These are phyloP conservation scores for Hortiboletus flavorubellus DNA, from an alignment of 768 basidiomycete genomes.

Conservation along the genomic window DNA sequence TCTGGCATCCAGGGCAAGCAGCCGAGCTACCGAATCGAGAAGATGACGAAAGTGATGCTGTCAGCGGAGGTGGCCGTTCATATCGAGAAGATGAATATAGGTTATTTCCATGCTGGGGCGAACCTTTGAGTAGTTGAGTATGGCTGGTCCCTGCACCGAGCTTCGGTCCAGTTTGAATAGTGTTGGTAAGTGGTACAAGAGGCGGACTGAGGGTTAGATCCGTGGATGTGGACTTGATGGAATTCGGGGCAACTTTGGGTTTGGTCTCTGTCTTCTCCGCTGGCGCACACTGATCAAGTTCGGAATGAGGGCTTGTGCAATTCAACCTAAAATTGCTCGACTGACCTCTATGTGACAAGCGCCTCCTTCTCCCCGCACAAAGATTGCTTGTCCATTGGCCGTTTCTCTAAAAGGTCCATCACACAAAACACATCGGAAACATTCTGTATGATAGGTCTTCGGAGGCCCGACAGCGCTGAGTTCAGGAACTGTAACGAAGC, in stretches of 20 bases:
- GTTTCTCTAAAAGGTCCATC: constrained; percentile 59
- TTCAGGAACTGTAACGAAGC: constrained; percentile 70
- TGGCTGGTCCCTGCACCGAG: background rate
- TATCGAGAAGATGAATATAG: constrained; percentile 31
- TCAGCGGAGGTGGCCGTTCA: constrained; percentile 21
- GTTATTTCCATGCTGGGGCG: constrained; percentile 10
- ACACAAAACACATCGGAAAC: constrained; percentile 73
- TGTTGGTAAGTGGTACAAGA: constrained; percentile 19
- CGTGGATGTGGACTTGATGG: constrained; percentile 9
- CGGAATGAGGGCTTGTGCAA: constrained; percentile 7
- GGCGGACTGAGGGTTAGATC: constrained; percentile 18
- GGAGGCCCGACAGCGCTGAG: constrained; percentile 38
- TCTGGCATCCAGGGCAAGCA: constrained; percentile 72
- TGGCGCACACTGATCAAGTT: constrained; percentile 40
- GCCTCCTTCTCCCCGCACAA: constrained; percentile 60
- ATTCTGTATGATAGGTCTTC: constrained; percentile 69
- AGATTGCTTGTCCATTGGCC: constrained; percentile 61
- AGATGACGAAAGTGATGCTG: constrained; percentile 13
- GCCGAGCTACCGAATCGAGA: constrained; percentile 39
- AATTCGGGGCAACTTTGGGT: constrained; percentile 4
- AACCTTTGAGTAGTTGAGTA: constrained; percentile 12
- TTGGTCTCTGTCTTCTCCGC: constrained; percentile 29
- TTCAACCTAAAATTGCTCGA: background rate
- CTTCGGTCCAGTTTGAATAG: constrained; percentile 10
- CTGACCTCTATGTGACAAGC: constrained; percentile 64